Percentiles rank a stretch among this genome's conserved stretches.
phyloP scores from a whole-genome alignment of 805 yeast genomes.

The Kockiozyma suomiensis region DNA sequence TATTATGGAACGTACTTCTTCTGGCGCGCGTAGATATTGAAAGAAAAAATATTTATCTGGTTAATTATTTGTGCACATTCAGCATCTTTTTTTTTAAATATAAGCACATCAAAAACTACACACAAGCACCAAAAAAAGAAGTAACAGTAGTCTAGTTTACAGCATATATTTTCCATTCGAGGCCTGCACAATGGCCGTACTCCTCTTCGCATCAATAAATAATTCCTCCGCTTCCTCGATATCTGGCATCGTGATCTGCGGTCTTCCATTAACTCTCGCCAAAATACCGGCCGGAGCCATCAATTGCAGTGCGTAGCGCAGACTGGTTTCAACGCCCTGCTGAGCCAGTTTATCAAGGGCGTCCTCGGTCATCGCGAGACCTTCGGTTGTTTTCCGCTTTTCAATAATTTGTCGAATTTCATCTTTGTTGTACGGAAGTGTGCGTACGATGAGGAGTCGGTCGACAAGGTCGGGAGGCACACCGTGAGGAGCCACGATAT shows the following conservation, averaged over 20 bases:
- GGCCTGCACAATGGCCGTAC: slow-evolving; percentile 76
- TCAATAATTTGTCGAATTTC: slow-evolving; percentile 82
- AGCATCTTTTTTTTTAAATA: too few relatives aligned
- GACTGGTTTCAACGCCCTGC: slow-evolving; percentile 74
- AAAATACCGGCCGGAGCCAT: slow-evolving; percentile 88
- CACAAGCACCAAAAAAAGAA: too few relatives aligned
- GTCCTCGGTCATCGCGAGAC: slow-evolving; percentile 61
- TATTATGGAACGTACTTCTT: too few relatives aligned
- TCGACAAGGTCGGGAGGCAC: slow-evolving; percentile 94
- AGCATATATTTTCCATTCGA: slow-evolving; percentile 68
- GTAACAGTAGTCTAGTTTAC: background rate
- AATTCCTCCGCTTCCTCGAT: slow-evolving; percentile 79
- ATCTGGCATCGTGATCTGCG: slow-evolving; percentile 65
- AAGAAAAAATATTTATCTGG: too few relatives aligned
- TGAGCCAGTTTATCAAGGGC: slow-evolving; percentile 75
- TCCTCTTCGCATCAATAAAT: slow-evolving; percentile 86
- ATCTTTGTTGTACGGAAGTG: slow-evolving; percentile 80
- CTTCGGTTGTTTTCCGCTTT: slow-evolving; percentile 80
- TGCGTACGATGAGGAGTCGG: slow-evolving; percentile 86
- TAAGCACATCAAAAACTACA: too few relatives aligned
- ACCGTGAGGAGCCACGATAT: slow-evolving; percentile 88
- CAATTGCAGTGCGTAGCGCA: slow-evolving; percentile 90
- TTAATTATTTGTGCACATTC: too few relatives aligned
- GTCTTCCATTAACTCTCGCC: slow-evolving; percentile 70
- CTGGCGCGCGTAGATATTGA: too few relatives aligned